These are phyloP conservation scores for Neolentinus lepideus DNA, from an alignment of 1,284 basidiomycete species.

Conservation along the genomic window DNA sequence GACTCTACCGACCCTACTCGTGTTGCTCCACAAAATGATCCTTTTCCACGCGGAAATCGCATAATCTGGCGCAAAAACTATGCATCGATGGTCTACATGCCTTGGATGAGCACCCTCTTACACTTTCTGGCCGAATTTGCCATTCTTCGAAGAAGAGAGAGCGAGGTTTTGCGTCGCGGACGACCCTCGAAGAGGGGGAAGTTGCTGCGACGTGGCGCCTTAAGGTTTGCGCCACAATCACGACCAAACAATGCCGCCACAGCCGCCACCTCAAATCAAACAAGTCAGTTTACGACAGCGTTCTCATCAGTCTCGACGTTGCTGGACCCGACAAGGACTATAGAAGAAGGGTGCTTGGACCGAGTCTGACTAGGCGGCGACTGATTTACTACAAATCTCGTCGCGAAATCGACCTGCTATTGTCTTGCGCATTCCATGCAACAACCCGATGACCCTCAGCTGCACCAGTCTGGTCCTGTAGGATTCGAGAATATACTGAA, in stretches of 20 bases:
- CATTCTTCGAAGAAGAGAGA: background rate
- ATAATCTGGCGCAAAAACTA: background rate
- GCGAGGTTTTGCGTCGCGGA: background rate
- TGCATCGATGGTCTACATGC: too few relatives aligned
- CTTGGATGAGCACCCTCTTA: too few relatives aligned
- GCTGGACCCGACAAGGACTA: background rate
- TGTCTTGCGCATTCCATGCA: conserved; percentile 1
- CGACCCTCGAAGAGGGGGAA: background rate
- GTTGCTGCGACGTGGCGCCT: too few relatives aligned
- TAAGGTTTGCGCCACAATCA: background rate
- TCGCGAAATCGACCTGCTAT: background rate
- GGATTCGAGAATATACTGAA: background rate
- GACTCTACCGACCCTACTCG: background rate
- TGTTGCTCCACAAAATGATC: background rate
- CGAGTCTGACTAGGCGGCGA: background rate
- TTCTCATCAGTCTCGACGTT: background rate
- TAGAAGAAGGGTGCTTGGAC: background rate
- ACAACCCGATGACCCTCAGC: conserved; percentile 1
- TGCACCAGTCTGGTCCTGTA: background rate
- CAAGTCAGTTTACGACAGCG: background rate
- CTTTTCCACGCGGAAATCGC: background rate
- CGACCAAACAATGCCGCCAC: background rate
- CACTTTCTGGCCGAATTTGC: too few relatives aligned
- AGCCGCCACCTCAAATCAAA: background rate
- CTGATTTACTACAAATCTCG: background rate